Conservation (phyloP, 169 alveolate genomes). For the Perkinsus olseni region DNA sequence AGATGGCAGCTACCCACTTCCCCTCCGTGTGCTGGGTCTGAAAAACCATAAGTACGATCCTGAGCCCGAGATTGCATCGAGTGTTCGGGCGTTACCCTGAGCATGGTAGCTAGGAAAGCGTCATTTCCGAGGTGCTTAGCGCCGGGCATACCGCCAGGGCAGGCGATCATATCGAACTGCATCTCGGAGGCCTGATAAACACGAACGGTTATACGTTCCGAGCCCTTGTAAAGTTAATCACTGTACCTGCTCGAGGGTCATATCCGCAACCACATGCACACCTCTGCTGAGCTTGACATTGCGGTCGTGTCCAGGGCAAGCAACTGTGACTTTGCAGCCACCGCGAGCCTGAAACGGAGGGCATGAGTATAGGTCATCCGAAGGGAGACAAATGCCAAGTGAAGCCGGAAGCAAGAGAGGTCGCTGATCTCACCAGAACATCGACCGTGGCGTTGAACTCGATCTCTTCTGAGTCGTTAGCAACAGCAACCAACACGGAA, state of each 20-base stretch:
- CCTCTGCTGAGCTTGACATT: not conserved
- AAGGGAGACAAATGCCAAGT: not conserved
- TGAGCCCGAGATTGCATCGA: not conserved
- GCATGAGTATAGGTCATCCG: not conserved
- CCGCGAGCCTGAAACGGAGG: not conserved
- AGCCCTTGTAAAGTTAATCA: not conserved
- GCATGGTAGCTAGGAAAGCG: not conserved
- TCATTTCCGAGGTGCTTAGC: not conserved
- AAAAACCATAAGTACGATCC: not conserved
- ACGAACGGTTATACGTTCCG: not conserved
- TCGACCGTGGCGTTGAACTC: slow-evolving; percentile 6
- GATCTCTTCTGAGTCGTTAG: slow-evolving; percentile 13
- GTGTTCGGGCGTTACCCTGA: not conserved
- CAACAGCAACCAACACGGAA: slow-evolving; percentile 7
- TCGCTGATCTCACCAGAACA: not conserved
- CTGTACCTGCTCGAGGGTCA: not conserved
- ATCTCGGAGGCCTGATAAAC: not conserved
- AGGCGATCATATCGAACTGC: not conserved
- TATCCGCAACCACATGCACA: not conserved
- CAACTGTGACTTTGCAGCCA: not conserved
- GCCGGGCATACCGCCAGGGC: not conserved
- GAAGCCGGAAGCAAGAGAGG: not conserved
- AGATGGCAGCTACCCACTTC: slow-evolving; percentile 1
- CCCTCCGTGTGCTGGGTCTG: not conserved
- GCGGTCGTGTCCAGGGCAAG: not conserved